phyloP scores from a whole-genome alignment of 2,329 filamentous ascomycete genomes.

The Ascomycota sp. region DNA sequence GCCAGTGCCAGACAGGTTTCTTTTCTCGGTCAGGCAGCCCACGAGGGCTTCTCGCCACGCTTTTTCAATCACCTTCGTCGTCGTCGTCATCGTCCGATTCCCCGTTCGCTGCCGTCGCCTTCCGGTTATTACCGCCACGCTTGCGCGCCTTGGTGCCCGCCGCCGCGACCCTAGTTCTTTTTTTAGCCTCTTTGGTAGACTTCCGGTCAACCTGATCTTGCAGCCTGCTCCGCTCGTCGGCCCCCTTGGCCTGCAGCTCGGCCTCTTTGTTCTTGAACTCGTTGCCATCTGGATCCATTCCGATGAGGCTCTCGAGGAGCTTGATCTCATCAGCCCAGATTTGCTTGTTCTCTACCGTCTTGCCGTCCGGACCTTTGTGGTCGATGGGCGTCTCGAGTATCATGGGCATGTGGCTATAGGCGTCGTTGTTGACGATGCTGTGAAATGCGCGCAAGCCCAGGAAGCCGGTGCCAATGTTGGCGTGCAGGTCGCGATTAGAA shows the following conservation, averaged over 20 bases:
- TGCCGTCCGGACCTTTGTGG: constrained; percentile 41
- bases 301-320: constrained; percentile 71
- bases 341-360: constrained; percentile 53
- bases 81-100: neutral
- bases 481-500: constrained; percentile 74
- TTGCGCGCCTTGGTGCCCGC: constrained; percentile 17
- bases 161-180: constrained; percentile 4
- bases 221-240: constrained; percentile 50
- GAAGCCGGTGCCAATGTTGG: constrained; percentile 91
- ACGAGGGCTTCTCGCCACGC: too few relatives aligned
- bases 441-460: constrained; percentile 81
- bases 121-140: constrained; percentile 5
- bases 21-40: too few relatives aligned
- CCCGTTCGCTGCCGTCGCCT: neutral
- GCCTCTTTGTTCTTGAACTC: constrained; percentile 49
- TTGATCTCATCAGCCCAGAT: constrained; percentile 94
- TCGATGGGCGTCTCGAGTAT: constrained; percentile 94
- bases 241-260: constrained; percentile 46
- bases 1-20: too few relatives aligned
- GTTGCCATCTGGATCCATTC: constrained; percentile 55
- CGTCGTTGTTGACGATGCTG: constrained; percentile 64
- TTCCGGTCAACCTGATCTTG: constrained; percentile 66
- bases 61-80: too few relatives aligned
- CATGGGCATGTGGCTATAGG: constrained; percentile 66
- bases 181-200: constrained; percentile 33